Evolutionary conservation across 257 asterid genomes (phyloP).

Genomic region (Asclepias syriaca): DNA sequence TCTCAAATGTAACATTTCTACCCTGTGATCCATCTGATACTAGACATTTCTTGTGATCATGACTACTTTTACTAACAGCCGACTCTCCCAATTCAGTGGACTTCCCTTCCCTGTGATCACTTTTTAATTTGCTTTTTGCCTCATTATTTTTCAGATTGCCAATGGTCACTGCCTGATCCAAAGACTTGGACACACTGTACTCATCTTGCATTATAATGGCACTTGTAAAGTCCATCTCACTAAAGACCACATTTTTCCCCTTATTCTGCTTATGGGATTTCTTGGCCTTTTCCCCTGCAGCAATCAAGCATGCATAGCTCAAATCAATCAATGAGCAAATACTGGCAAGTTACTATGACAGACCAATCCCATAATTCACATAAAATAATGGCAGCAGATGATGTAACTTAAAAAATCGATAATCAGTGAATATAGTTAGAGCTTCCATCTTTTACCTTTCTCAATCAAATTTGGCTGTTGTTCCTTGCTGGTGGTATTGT

Average conservation of each 20-base stretch:
- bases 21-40: conserved; percentile 12
- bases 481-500: conserved; percentile 25
- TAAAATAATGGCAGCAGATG: conserved; percentile 10
- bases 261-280: conserved; percentile 20
- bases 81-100: conserved; percentile 25
- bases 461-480: conserved; percentile 21
- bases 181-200: conserved; percentile 51
- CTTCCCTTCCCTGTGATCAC: conserved; percentile 18
- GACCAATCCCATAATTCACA: background rate
- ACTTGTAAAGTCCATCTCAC: conserved; percentile 57
- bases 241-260: conserved; percentile 27
- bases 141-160: conserved; percentile 29
- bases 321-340: conserved; percentile 14
- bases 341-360: conserved; percentile 15
- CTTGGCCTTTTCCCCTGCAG: conserved; percentile 46
- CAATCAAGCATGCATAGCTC: conserved; percentile 28
- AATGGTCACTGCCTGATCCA: conserved; percentile 21
- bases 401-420: background rate
- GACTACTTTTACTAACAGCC: conserved; percentile 29
- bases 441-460: conserved; percentile 32
- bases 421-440: background rate
- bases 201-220: conserved; percentile 54
- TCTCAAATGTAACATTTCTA: conserved; percentile 11
- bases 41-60: conserved; percentile 27
- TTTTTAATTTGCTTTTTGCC: conserved; percentile 25